Conservation (phyloP, 208 protist species). For the Kentomonas sorsogonicus region DNA sequence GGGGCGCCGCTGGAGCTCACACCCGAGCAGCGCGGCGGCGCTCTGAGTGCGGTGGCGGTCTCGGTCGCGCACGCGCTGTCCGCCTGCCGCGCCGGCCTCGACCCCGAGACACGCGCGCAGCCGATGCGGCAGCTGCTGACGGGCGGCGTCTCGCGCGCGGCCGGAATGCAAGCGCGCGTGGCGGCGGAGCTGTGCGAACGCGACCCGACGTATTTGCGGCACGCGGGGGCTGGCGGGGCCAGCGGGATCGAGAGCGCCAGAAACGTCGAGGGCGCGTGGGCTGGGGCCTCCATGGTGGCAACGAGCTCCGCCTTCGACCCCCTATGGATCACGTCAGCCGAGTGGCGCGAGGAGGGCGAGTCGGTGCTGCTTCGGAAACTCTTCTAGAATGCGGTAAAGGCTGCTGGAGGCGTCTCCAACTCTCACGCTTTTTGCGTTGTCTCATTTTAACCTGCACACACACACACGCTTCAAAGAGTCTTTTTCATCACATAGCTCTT, state of each 20-base stretch:
- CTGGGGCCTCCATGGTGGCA: conserved; percentile 68
- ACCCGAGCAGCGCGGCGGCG: conserved; percentile 20
- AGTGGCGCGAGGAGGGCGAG: conserved; percentile 71
- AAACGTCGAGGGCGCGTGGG: conserved; percentile 56
- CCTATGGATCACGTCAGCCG: conserved; percentile 67
- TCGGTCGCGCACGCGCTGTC: conserved; percentile 41
- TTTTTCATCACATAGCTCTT: too few species aligned
- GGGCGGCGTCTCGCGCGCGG: conserved; percentile 39
- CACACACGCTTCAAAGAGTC: neutral
- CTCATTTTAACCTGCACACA: too few species aligned
- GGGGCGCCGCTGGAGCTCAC: conserved; percentile 30
- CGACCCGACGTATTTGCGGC: conserved; percentile 76
- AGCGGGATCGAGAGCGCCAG: conserved; percentile 13
- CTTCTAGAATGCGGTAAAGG: conserved; percentile 32
- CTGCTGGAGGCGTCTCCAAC: too few species aligned
- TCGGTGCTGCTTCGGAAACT: conserved; percentile 71
- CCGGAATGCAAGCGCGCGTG: conserved; percentile 48
- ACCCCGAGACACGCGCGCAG: conserved; percentile 74
- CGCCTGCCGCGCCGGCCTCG: conserved; percentile 40
- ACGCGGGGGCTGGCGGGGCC: conserved; percentile 52
- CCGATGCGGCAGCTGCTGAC: conserved; percentile 65
- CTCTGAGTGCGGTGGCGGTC: conserved; percentile 17
- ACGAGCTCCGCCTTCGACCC: conserved; percentile 70
- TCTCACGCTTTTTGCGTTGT: too few species aligned
- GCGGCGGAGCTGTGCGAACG: conserved; percentile 47